Evolutionary conservation across 108 stramenopile species (phyloP).

Genomic region (Nitzschia sp.): DNA sequence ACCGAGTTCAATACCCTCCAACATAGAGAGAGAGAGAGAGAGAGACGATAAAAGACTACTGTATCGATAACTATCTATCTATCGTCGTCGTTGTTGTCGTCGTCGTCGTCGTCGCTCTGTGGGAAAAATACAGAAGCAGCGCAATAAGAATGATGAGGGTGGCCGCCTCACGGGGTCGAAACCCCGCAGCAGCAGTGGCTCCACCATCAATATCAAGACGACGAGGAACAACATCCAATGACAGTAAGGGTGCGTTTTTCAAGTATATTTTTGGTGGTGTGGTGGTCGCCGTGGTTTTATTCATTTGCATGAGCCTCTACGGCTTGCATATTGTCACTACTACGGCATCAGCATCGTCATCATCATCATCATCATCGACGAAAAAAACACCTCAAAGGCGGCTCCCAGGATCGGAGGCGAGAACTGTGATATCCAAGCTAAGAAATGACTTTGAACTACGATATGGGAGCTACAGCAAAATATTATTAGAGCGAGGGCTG

Average conservation of each 20-base stretch:
- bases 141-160: not conserved
- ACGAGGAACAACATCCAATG: not conserved
- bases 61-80: too few species aligned
- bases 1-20: too few species aligned
- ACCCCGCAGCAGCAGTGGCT: not conserved
- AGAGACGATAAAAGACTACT: too few species aligned
- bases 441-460: slow-evolving; percentile 4
- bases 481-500: slow-evolving; percentile 21
- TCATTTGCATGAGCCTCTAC: not conserved
- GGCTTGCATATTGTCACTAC: not conserved
- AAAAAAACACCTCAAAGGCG: not conserved
- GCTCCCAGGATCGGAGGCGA: not conserved
- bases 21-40: too few species aligned
- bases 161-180: not conserved
- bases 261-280: not conserved
- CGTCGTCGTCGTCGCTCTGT: too few species aligned
- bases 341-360: not conserved
- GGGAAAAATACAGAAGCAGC: too few species aligned
- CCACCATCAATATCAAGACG: not conserved
- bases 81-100: too few species aligned
- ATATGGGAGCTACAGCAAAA: slow-evolving; percentile 10
- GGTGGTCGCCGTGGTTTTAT: not conserved
- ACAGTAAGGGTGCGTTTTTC: not conserved
- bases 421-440: not conserved
- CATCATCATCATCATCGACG: not conserved